Evolutionary conservation across 257 asterid species (phyloP).

Genomic region (Leptodermis oblonga): DNA sequence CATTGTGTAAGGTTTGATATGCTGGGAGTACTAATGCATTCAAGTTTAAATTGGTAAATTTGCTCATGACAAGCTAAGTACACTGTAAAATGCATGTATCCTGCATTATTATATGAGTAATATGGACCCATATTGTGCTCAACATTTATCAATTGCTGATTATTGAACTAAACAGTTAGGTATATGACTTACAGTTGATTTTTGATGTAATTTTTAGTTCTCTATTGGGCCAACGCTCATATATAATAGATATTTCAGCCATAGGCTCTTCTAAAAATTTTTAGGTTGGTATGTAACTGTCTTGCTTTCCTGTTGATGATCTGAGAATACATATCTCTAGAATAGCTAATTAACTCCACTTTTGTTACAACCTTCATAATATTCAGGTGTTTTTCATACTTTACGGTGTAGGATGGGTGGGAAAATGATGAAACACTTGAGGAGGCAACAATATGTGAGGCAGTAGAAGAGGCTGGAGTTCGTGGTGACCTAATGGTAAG

Average conservation of each 20-base stretch:
- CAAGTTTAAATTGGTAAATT: not conserved
- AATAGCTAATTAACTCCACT: not conserved
- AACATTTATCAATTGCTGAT: not conserved
- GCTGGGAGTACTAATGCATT: not conserved
- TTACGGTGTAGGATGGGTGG: slow-evolving; percentile 76
- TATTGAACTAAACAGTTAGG: not conserved
- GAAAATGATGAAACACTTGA: slow-evolving; percentile 94
- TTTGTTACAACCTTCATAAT: not conserved
- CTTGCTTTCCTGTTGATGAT: not conserved
- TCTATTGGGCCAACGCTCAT: not conserved
- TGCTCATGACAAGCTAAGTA: not conserved
- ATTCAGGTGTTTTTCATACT: slow-evolving; percentile 1
- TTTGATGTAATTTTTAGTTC: too few relatives aligned
- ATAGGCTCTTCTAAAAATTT: not conserved
- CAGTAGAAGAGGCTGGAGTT: slow-evolving; percentile 96
- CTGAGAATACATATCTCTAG: too few relatives aligned
- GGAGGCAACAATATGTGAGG: slow-evolving; percentile 90
- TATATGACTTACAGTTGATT: not conserved
- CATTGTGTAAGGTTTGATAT: too few relatives aligned
- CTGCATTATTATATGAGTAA: not conserved
- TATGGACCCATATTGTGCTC: not conserved
- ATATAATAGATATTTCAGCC: not conserved
- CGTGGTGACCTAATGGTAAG: slow-evolving; percentile 79
- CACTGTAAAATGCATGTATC: not conserved
- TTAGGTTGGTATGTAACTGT: not conserved